Conservation (phyloP, 1,284 basidiomycete genomes). For the Exobasidium cylindrosporum region DNA sequence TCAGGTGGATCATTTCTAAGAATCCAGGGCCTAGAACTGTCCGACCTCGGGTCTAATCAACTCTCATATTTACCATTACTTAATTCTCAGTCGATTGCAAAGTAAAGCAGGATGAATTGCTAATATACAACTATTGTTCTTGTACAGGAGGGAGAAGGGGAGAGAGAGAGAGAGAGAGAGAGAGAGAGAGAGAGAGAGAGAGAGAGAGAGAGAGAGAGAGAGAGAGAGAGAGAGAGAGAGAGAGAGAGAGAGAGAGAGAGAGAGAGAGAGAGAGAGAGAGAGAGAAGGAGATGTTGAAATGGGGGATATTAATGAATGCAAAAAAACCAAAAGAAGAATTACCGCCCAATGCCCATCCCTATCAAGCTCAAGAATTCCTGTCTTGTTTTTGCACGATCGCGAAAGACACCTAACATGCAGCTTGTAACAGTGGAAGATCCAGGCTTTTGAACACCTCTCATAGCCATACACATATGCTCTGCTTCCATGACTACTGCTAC, state of each 20-base stretch:
- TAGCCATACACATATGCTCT: conserved; percentile 99
- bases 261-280: conserved; percentile 1
- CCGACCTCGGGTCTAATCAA: too few relatives aligned
- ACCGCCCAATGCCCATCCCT: conserved; percentile 7
- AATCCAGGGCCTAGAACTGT: too few relatives aligned
- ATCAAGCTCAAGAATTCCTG: conserved; percentile 67
- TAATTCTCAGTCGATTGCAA: too few relatives aligned
- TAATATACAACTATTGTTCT: too few relatives aligned
- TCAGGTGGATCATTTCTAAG: conserved; percentile 12
- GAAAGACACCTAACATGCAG: conserved; percentile 98
- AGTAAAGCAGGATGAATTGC: too few relatives aligned
- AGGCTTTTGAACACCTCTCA: conserved; percentile 99
- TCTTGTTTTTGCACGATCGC: conserved; percentile 92
- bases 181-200: conserved; percentile 1
- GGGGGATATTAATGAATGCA: too few relatives aligned
- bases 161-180: conserved; percentile 1
- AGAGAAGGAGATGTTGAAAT: not conserved
- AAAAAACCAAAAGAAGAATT: too few relatives aligned
- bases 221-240: conserved; percentile 1
- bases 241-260: conserved; percentile 1
- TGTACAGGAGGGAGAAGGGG: not conserved
- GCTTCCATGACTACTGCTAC: conserved; percentile 80
- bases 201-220: conserved; percentile 1
- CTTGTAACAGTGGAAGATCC: conserved; percentile 92
- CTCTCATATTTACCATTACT: too few relatives aligned